phyloP scores from a whole-genome alignment of 1,284 basidiomycete genomes.

The Ganoderma sp. region DNA sequence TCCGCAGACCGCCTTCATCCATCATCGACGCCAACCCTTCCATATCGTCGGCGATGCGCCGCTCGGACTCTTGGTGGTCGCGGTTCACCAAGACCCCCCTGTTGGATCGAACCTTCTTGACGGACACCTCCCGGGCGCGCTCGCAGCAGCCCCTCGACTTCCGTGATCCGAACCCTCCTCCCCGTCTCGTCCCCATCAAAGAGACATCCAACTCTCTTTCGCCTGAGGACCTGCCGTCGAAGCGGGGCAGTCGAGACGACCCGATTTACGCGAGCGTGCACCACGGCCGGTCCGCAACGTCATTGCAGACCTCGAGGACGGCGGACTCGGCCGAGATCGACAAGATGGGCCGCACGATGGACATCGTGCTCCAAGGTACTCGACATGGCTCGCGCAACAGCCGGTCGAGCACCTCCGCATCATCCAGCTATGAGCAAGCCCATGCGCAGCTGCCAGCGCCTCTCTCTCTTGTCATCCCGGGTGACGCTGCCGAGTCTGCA shows the following conservation, averaged over 20 bases:
- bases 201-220: slow-evolving; percentile 48
- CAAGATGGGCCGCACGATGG: slow-evolving; percentile 64
- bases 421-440: slow-evolving; percentile 15
- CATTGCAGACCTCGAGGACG: slow-evolving; percentile 44
- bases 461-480: slow-evolving; percentile 18
- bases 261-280: slow-evolving; percentile 33
- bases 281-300: slow-evolving; percentile 38
- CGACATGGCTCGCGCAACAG: slow-evolving; percentile 35
- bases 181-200: slow-evolving; percentile 61
- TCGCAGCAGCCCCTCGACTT: slow-evolving; percentile 50
- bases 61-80: slow-evolving; percentile 55
- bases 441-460: not conserved
- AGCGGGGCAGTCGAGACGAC: slow-evolving; percentile 22
- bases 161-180: slow-evolving; percentile 75
- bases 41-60: slow-evolving; percentile 42
- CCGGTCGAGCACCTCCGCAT: slow-evolving; percentile 28
- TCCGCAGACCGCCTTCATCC: slow-evolving; percentile 45
- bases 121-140: slow-evolving; percentile 32
- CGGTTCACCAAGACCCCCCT: slow-evolving; percentile 50
- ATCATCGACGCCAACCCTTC: slow-evolving; percentile 47
- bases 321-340: slow-evolving; percentile 71
- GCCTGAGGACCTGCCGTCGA: slow-evolving; percentile 19
- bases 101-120: slow-evolving; percentile 45
- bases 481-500: slow-evolving; percentile 12
- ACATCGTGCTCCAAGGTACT: slow-evolving; percentile 65